Evolutionary conservation across 768 basidiomycete genomes (phyloP).

Genomic region (button mushroom (Agaricus bisporus)): DNA sequence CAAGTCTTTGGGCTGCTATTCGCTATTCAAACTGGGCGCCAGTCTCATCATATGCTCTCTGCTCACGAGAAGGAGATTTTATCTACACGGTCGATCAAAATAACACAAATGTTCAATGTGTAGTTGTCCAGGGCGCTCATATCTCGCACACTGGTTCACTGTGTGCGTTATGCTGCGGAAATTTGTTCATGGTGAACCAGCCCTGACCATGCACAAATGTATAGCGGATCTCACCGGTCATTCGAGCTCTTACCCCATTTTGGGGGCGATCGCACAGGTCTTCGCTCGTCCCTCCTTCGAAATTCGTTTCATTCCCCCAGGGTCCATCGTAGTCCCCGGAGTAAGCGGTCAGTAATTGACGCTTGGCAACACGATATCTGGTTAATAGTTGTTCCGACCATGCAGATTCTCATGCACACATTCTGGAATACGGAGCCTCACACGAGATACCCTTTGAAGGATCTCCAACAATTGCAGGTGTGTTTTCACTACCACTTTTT

Average conservation of each 20-base stretch:
- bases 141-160: conserved; percentile 52
- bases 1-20: background rate
- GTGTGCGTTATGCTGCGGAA: conserved; percentile 33
- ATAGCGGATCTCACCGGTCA: conserved; percentile 37
- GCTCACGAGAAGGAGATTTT: conserved; percentile 41
- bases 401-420: conserved; percentile 73
- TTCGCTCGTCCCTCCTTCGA: conserved; percentile 11
- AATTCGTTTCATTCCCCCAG: conserved; percentile 45
- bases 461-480: conserved; percentile 53
- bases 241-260: conserved; percentile 26
- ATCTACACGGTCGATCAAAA: conserved; percentile 65
- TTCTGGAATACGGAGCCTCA: conserved; percentile 71
- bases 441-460: conserved; percentile 60
- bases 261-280: conserved; percentile 15
- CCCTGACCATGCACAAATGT: background rate
- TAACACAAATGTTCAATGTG: conserved; percentile 51
- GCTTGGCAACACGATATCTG: background rate
- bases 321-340: conserved; percentile 66
- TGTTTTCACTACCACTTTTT: background rate
- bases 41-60: conserved; percentile 46
- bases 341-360: conserved; percentile 48
- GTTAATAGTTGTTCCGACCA: background rate
- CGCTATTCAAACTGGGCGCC: background rate
- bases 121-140: conserved; percentile 45
- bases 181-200: background rate